These are phyloP conservation scores for Phytophthora boehmeriae DNA, from an alignment of 352 stramenopile species.

Conservation along the genomic window DNA sequence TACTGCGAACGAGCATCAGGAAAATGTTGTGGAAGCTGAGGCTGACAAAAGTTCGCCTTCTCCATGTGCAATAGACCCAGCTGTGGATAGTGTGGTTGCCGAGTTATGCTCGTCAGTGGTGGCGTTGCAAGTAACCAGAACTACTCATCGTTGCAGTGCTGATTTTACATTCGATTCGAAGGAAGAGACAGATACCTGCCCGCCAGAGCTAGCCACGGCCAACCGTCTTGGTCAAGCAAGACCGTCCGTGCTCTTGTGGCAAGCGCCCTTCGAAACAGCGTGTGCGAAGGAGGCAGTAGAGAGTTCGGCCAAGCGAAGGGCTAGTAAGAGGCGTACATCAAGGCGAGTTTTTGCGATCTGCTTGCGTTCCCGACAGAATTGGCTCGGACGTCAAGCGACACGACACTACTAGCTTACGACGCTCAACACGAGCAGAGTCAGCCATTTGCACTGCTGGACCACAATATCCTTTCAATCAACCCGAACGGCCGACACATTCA, in stretches of 20 bases:
- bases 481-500: slow-evolving; percentile 52
- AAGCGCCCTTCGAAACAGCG: slow-evolving; percentile 20
- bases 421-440: slow-evolving; percentile 53
- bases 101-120: slow-evolving; percentile 15
- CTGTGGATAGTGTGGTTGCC: slow-evolving; percentile 2
- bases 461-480: slow-evolving; percentile 59
- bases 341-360: slow-evolving; percentile 30
- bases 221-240: slow-evolving; percentile 6
- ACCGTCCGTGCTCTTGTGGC: slow-evolving; percentile 27
- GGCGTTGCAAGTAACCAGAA: background rate
- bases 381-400: slow-evolving; percentile 31
- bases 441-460: slow-evolving; percentile 59
- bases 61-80: background rate
- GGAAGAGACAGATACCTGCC: background rate
- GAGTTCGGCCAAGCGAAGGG: slow-evolving; percentile 32
- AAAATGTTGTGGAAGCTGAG: no score
- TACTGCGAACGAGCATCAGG: no score
- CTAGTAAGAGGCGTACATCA: slow-evolving; percentile 34
- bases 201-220: background rate
- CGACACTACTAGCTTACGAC: slow-evolving; percentile 63
- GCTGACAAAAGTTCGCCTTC: no score
- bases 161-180: slow-evolving; percentile 15
- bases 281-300: slow-evolving; percentile 28
- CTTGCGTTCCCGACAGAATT: slow-evolving; percentile 29
- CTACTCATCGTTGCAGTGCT: slow-evolving; percentile 8